Conservation (phyloP, 495 filamentous ascomycete species). For the Neurospora terricola region DNA sequence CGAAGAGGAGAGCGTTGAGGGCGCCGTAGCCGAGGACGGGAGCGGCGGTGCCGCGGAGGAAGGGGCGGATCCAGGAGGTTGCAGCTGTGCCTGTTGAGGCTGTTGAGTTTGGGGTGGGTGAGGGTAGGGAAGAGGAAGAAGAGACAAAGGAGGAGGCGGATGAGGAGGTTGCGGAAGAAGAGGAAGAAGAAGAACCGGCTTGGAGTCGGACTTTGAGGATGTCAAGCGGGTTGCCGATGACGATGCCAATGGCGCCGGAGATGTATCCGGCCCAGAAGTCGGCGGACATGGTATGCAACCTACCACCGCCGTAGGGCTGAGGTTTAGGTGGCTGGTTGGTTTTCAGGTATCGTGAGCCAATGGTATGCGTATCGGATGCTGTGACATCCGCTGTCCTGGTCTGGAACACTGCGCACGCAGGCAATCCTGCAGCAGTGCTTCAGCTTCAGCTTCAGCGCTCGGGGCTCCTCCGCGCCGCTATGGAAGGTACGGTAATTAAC, state of each 20-base stretch:
- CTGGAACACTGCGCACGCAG: neutral
- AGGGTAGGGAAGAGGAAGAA: slow-evolving; percentile 55
- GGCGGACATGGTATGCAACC: slow-evolving; percentile 48
- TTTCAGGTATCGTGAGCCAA: neutral
- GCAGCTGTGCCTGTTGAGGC: slow-evolving; percentile 36
- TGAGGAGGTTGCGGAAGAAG: neutral
- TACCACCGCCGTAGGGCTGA: neutral
- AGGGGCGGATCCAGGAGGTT: slow-evolving; percentile 28
- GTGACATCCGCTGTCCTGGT: neutral
- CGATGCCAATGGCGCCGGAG: slow-evolving; percentile 69
- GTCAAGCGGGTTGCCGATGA: slow-evolving; percentile 83
- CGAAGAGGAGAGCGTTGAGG: slow-evolving; percentile 79
- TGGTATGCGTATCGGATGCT: neutral
- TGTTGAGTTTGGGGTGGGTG: slow-evolving; percentile 69
- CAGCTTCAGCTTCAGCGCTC: neutral
- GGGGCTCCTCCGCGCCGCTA: neutral
- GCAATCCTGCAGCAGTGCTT: neutral
- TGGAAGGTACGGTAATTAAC: neutral
- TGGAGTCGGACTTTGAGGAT: slow-evolving; percentile 77
- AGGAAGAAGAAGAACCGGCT: slow-evolving; percentile 30
- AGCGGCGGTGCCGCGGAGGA: slow-evolving; percentile 56
- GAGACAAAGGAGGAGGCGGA: slow-evolving; percentile 5
- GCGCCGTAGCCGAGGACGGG: slow-evolving; percentile 82
- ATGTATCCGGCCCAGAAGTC: slow-evolving; percentile 86
- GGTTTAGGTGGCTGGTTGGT: neutral